Base-by-base conservation (phyloP, 1,139 yeast species). In the Suhomyces bokatorum region DNA sequence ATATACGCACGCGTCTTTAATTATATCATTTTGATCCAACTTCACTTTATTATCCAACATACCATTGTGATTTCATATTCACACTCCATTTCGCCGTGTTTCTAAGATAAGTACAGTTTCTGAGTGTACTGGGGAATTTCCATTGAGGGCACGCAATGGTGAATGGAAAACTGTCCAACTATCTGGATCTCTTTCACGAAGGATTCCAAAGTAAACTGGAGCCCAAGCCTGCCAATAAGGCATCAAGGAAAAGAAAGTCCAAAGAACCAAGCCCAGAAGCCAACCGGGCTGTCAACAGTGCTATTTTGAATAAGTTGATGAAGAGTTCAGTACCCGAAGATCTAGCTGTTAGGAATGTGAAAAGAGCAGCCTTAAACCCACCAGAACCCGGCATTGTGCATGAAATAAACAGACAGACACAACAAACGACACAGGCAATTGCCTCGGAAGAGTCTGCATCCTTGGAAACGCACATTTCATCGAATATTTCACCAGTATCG, bases 161-260 rank as follows among this genome's bases (percentile, higher is more conserved):
- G 28, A 13, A 33, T 20, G 11, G 16, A 13, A 32, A 32, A 10
- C 12, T 2, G 8, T 32, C 20, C 4, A 36, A 20, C 28, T 45
- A 42, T 37, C 47, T 40, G 39, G 29, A 48, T 11, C 35, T 48
- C 28, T 46, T 50, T 28, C 47, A 48, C 15, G 30, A 40, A 17
- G 53, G 52, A 11, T 50, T 31, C 36, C 50, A 48, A 20, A 39
- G 16, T 11, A 12, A 12, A 26, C 29, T 26, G n/a, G 6, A 6
- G 4, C 29, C 12, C n/a, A 26, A 26, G n/a, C 22, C 36, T n/a
- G 36, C 27, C 22, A 33, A 11, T 9, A 30, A 13, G 15, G 14
- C 37, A 32, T 17, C 33, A 28, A 28, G 35, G n/a, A 26, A 39
- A 22, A n/a, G 34, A 28, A 24, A 34, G 13, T 6, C 40, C 12